Evolutionary conservation across 1,284 basidiomycete species (phyloP).

Genomic region (Malassezia restricta): DNA sequence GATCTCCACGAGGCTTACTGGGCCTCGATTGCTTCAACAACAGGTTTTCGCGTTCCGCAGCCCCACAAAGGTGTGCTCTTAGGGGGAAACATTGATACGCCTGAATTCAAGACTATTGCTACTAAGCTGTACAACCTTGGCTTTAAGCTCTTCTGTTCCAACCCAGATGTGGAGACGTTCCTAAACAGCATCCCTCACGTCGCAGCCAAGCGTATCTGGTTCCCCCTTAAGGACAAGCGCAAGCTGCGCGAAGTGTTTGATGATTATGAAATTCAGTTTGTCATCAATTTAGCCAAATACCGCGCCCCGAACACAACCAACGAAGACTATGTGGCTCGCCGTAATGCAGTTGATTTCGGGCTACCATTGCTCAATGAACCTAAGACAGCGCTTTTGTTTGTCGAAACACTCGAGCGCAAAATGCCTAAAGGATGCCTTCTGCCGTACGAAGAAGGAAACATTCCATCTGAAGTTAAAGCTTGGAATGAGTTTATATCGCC

Average conservation of each 20-base stretch:
- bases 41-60: constrained; percentile 75
- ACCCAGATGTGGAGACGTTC: constrained; percentile 65
- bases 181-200: constrained; percentile 54
- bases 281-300: constrained; percentile 79
- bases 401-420: constrained; percentile 76
- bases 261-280: constrained; percentile 86
- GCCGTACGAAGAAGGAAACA: constrained; percentile 72
- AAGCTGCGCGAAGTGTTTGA: constrained; percentile 72
- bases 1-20: constrained; percentile 95
- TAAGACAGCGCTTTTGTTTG: constrained; percentile 75
- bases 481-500: constrained; percentile 39
- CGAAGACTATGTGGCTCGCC: constrained; percentile 81
- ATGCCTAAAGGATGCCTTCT: constrained; percentile 70
- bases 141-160: constrained; percentile 85
- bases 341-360: constrained; percentile 49
- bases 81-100: constrained; percentile 69
- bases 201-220: constrained; percentile 72
- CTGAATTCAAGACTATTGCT: constrained; percentile 68
- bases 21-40: constrained; percentile 75
- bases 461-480: constrained; percentile 70
- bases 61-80: constrained; percentile 68
- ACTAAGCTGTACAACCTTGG: constrained; percentile 56
- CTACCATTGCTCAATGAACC: constrained; percentile 77
- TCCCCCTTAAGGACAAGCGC: constrained; percentile 93
- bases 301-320: constrained; percentile 69